phyloP scores from a whole-genome alignment of 768 basidiomycete genomes.

The Sarcodon aspratus region DNA sequence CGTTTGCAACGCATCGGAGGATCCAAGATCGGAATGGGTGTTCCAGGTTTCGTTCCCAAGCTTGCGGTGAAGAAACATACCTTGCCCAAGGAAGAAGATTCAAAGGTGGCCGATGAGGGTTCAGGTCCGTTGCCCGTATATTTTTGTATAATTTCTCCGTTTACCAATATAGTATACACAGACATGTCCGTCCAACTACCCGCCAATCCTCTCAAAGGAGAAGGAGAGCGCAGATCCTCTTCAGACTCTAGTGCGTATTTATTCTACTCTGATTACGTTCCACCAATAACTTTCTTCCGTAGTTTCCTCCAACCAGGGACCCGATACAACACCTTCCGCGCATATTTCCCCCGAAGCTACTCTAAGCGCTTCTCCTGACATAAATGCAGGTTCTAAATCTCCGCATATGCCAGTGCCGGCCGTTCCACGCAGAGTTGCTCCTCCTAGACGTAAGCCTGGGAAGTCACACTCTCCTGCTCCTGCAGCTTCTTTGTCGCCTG shows the following conservation, averaged over 20 bases:
- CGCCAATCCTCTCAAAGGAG: background rate
- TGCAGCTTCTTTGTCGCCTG: background rate
- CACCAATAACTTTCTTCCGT: slow-evolving; percentile 1
- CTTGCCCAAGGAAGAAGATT: slow-evolving; percentile 10
- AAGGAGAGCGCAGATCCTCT: slow-evolving; percentile 10
- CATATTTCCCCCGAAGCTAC: slow-evolving; percentile 21
- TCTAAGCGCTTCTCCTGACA: too few species aligned
- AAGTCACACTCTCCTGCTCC: slow-evolving; percentile 33
- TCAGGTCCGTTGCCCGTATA: background rate
- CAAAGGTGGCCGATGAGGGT: slow-evolving; percentile 14
- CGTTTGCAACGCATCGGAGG: slow-evolving; percentile 91
- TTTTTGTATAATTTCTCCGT: too few species aligned
- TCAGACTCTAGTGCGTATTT: background rate
- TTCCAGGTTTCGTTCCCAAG: slow-evolving; percentile 50
- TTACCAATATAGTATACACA: too few species aligned
- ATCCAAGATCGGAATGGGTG: slow-evolving; percentile 69
- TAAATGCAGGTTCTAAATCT: too few species aligned
- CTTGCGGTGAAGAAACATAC: slow-evolving; percentile 26
- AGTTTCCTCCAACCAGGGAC: slow-evolving; percentile 11
- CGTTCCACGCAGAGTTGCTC: slow-evolving; percentile 62
- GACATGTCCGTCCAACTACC: too few species aligned
- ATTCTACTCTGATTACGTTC: too few species aligned
- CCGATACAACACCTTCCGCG: slow-evolving; percentile 15
- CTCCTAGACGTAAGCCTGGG: slow-evolving; percentile 55
- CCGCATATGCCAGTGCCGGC: slow-evolving; percentile 64